These are phyloP conservation scores for Papiliotrema nemorosa DNA, from an alignment of 1,284 basidiomycete species.

Conservation along the genomic window DNA sequence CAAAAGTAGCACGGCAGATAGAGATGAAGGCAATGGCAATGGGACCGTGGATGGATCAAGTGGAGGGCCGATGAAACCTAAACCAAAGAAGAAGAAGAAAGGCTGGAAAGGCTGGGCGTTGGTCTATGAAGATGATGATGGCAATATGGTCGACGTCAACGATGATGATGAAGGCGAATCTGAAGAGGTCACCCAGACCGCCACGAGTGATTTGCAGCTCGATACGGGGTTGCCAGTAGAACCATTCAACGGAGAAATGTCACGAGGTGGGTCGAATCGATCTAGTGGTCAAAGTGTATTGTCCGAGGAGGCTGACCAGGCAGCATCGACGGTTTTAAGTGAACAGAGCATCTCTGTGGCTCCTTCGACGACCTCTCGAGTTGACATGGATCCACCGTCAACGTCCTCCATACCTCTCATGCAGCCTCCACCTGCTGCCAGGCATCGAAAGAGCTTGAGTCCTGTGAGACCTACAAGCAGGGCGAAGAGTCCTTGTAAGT, in stretches of 20 bases:
- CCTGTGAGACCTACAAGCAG: too few relatives aligned
- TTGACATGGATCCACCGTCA: too few relatives aligned
- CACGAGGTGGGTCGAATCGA: neutral
- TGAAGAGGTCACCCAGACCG: neutral
- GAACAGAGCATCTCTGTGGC: too few relatives aligned
- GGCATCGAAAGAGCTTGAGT: too few relatives aligned
- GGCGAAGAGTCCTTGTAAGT: too few relatives aligned
- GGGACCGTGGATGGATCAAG: neutral
- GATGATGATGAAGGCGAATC: neutral
- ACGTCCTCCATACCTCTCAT: too few relatives aligned
- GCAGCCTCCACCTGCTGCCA: too few relatives aligned
- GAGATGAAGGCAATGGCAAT: neutral
- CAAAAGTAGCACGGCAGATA: neutral
- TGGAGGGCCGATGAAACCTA: constrained; percentile 1
- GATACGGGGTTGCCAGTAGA: neutral
- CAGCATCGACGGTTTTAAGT: too few relatives aligned
- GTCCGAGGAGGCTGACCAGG: too few relatives aligned
- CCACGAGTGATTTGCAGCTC: too few relatives aligned
- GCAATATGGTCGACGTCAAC: constrained; percentile 28
- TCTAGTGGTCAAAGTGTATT: too few relatives aligned
- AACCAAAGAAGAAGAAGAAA: constrained; percentile 30
- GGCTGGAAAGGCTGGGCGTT: constrained; percentile 47
- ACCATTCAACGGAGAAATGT: neutral
- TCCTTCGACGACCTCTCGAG: too few relatives aligned
- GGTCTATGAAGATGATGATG: constrained; percentile 40